A percentile compares a stretch with the other conserved stretches of the same genome.
Evolutionary conservation across 225 moss, liverwort and hornwort species (phyloP).

Genomic region (Ulota crispa): DNA sequence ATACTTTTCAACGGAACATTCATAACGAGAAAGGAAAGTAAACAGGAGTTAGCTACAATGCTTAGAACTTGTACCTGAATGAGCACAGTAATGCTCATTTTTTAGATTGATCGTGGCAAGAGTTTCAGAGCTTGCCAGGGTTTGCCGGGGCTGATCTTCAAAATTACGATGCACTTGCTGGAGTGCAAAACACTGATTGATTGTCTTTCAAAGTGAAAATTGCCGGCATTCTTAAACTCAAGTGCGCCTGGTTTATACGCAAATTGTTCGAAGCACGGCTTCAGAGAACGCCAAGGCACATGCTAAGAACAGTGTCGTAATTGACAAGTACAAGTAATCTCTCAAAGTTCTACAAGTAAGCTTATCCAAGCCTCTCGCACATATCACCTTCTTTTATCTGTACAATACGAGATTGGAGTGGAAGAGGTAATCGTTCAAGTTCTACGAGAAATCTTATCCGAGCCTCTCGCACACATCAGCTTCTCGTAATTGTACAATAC

Average conservation of each 20-base stretch:
- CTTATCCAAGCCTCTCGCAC: constrained; percentile 15
- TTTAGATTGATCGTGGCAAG: constrained; percentile 42
- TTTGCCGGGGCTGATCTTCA: background rate
- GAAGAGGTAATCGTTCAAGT: constrained; percentile 29
- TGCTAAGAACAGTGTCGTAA: background rate
- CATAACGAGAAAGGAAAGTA: background rate
- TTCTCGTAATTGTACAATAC: constrained; percentile 27
- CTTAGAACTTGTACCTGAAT: background rate
- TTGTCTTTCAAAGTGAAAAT: background rate
- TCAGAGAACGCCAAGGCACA: constrained; percentile 2
- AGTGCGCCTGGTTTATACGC: background rate
- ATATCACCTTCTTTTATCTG: constrained; percentile 21
- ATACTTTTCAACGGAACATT: background rate
- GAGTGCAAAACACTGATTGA: background rate
- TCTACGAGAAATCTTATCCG: constrained; percentile 1
- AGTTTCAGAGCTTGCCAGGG: background rate
- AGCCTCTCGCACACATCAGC: constrained; percentile 23
- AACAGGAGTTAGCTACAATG: background rate
- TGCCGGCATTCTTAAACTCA: background rate
- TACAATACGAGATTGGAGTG: constrained; percentile 30
- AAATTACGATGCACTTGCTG: background rate
- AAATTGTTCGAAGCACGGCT: background rate
- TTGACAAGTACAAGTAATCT: background rate
- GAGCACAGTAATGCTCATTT: constrained; percentile 22
- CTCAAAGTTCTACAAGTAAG: constrained; percentile 10